Evolutionary conservation across 495 filamentous ascomycete genomes (phyloP).

Genomic region (Hypoxylon cercidicola): DNA sequence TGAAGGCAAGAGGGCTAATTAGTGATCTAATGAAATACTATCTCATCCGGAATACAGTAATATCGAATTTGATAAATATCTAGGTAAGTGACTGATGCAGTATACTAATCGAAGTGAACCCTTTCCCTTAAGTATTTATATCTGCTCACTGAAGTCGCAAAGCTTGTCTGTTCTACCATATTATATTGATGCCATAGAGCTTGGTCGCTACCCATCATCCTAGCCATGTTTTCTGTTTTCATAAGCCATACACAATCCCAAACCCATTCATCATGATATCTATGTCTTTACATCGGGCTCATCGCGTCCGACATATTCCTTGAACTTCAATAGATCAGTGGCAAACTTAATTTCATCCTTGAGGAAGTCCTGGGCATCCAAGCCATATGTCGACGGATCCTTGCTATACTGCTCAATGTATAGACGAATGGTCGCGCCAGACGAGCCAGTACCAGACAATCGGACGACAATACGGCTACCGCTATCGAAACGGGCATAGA

Average conservation of each 20-base stretch:
- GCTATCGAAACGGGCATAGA: conserved; percentile 94
- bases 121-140: neutral
- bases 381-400: conserved; percentile 76
- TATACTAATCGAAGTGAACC: too few relatives aligned
- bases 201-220: neutral
- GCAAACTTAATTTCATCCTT: conserved; percentile 87
- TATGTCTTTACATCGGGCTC: conserved; percentile 97
- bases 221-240: neutral
- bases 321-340: conserved; percentile 83
- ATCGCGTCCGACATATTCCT: conserved; percentile 87
- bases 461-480: conserved; percentile 94
- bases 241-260: neutral
- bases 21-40: too few relatives aligned
- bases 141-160: neutral
- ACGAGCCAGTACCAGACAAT: conserved; percentile 92
- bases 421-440: conserved; percentile 93
- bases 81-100: too few relatives aligned
- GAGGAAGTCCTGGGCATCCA: conserved; percentile 93
- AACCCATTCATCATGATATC: conserved; percentile 11
- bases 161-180: neutral
- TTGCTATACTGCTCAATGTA: conserved; percentile 92
- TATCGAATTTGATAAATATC: too few relatives aligned
- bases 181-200: neutral
- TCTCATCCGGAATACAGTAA: too few relatives aligned
- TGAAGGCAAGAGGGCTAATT: too few relatives aligned